phyloP scores from a whole-genome alignment of 2,329 filamentous ascomycete genomes.

The Aspergillus floridensis region DNA sequence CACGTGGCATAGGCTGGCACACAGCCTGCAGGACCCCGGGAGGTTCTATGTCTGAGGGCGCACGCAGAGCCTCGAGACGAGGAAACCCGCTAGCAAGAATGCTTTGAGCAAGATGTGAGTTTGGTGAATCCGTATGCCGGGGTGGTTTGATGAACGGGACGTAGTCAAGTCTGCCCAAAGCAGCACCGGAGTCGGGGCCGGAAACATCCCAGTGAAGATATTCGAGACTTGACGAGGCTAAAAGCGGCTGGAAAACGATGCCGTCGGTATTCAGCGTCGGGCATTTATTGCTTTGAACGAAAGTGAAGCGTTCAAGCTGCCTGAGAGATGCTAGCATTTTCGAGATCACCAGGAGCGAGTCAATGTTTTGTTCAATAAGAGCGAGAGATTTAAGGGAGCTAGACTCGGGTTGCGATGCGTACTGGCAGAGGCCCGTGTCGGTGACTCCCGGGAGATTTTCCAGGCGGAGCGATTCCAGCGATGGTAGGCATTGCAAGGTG shows the following conservation, averaged over 20 bases:
- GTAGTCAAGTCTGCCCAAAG: conserved; percentile 38
- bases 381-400: conserved; percentile 47
- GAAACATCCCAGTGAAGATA: conserved; percentile 58
- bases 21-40: conserved; percentile 44
- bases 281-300: conserved; percentile 51
- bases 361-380: conserved; percentile 55
- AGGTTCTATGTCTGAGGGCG: conserved; percentile 45
- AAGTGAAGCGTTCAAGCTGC: conserved; percentile 49
- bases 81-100: conserved; percentile 46
- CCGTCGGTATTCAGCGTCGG: conserved; percentile 46
- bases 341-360: conserved; percentile 51
- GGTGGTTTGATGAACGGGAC: conserved; percentile 37
- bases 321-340: conserved; percentile 50
- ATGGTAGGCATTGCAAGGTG: conserved; percentile 53
- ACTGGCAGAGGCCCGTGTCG: conserved; percentile 54
- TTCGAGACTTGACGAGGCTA: conserved; percentile 50
- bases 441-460: conserved; percentile 56
- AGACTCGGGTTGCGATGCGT: conserved; percentile 48
- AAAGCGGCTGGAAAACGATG: conserved; percentile 47
- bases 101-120: conserved; percentile 45
- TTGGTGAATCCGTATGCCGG: conserved; percentile 36
- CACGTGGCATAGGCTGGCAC: conserved; percentile 40
- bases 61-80: conserved; percentile 39
- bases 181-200: conserved; percentile 37
- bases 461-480: conserved; percentile 53